phyloP scores from a whole-genome alignment of 345 rosid genomes.

The Eucalyptus tenuipes region DNA sequence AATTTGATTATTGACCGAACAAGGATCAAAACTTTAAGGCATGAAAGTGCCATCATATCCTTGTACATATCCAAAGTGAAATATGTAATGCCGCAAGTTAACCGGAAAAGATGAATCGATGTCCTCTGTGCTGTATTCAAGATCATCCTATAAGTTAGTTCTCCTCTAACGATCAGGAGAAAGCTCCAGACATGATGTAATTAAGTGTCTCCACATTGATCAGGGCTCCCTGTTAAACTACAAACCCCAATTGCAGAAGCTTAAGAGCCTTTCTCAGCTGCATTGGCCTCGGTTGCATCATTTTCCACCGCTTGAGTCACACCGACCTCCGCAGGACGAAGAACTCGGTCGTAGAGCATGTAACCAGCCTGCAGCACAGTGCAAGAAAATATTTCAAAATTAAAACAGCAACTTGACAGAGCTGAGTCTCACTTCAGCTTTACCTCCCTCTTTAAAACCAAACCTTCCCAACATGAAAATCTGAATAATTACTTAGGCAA shows the following conservation, averaged over 20 bases:
- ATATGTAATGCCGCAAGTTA: not conserved
- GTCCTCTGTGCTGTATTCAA: not conserved
- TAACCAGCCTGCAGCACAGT: conserved; percentile 62
- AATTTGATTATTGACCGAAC: not conserved
- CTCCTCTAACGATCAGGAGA: conserved; percentile 2
- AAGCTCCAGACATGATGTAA: conserved; percentile 6
- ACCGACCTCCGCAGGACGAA: conserved; percentile 95
- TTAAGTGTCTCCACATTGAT: not conserved
- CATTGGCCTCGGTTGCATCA: conserved; percentile 3
- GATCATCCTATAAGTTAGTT: not conserved
- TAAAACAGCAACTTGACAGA: not conserved
- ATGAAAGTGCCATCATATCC: not conserved
- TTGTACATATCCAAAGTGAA: not conserved
- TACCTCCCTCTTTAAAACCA: not conserved
- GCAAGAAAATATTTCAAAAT: not conserved
- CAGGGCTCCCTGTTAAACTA: too few relatives aligned
- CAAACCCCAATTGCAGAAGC: not conserved
- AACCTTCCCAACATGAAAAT: not conserved
- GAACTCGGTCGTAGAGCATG: conserved; percentile 58
- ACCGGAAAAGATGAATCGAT: not conserved
- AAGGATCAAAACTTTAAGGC: not conserved
- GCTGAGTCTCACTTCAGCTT: not conserved
- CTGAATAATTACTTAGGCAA: not conserved
- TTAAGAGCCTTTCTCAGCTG: conserved; percentile 10
- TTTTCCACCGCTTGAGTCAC: conserved; percentile 49